These are phyloP conservation scores for Musa beccarii DNA, from an alignment of 176 grass and related monocot genomes.

Conservation along the genomic window DNA sequence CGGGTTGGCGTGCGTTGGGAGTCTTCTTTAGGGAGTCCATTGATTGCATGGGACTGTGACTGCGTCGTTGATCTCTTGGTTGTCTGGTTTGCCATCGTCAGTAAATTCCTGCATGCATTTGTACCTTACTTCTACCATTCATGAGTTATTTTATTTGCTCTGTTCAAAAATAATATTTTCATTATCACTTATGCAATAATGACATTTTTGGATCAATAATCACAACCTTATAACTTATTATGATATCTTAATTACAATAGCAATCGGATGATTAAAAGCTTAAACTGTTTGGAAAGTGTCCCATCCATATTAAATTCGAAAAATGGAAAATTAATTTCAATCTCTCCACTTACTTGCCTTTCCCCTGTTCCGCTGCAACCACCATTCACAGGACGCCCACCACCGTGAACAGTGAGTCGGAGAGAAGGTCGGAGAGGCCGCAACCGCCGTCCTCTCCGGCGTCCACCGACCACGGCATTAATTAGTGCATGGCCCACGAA, in stretches of 20 bases:
- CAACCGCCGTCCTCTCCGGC: background rate
- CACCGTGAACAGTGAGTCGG: background rate
- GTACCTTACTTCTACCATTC: background rate
- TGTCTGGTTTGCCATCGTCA: background rate
- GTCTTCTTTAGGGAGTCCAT: background rate
- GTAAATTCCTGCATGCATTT: background rate
- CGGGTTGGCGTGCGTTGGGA: background rate
- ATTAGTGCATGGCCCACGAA: background rate
- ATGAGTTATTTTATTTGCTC: too few relatives aligned
- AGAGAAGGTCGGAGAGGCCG: background rate
- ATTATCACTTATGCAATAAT: too few relatives aligned
- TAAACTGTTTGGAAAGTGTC: too few relatives aligned
- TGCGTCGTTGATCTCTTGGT: background rate
- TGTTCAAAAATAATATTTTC: too few relatives aligned
- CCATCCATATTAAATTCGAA: too few relatives aligned
- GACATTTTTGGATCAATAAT: too few relatives aligned
- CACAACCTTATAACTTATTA: too few relatives aligned
- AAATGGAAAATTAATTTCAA: too few relatives aligned
- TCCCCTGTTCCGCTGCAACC: too few relatives aligned
- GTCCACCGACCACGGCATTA: background rate
- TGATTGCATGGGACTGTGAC: background rate
- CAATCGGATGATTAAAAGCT: too few relatives aligned
- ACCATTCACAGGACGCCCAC: background rate
- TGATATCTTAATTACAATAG: too few relatives aligned
- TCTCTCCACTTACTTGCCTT: too few relatives aligned